These are phyloP conservation scores for Cyclostephanos tholiformis DNA, from an alignment of 108 stramenopile genomes.

Conservation along the genomic window DNA sequence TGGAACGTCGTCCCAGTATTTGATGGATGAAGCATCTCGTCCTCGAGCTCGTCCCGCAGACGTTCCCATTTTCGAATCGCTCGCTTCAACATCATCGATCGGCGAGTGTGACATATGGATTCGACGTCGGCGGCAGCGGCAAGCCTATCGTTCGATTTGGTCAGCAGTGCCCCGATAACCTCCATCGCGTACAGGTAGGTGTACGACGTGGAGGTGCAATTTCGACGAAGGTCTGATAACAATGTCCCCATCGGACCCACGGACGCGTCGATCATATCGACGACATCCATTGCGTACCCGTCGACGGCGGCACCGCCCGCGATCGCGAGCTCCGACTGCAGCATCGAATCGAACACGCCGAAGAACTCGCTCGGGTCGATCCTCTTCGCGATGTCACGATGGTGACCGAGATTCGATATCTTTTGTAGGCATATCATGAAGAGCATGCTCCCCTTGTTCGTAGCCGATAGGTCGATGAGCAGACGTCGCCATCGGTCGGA, in stretches of 20 bases:
- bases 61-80: conserved; percentile 80
- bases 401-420: conserved; percentile 83
- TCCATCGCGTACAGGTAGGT: conserved; percentile 83
- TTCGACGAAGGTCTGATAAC: conserved; percentile 67
- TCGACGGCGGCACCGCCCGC: conserved; percentile 62
- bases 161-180: conserved; percentile 24
- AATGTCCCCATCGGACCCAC: conserved; percentile 44
- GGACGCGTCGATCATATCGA: conserved; percentile 41
- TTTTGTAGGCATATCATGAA: conserved; percentile 77
- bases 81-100: conserved; percentile 10
- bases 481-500: conserved; percentile 78
- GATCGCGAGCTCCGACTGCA: conserved; percentile 68
- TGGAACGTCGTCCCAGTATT: conserved; percentile 56
- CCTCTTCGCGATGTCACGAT: conserved; percentile 81
- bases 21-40: conserved; percentile 67
- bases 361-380: conserved; percentile 90
- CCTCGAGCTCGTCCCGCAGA: conserved; percentile 72
- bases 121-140: conserved; percentile 8
- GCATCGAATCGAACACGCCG: conserved; percentile 81
- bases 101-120: conserved; percentile 6
- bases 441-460: conserved; percentile 74
- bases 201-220: conserved; percentile 82
- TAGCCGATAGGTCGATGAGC: conserved; percentile 83
- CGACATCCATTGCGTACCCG: conserved; percentile 42
- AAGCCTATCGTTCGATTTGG: conserved; percentile 25